Conservation (phyloP, 1,284 basidiomycete species). For the Ceratobasidium papillatum region DNA sequence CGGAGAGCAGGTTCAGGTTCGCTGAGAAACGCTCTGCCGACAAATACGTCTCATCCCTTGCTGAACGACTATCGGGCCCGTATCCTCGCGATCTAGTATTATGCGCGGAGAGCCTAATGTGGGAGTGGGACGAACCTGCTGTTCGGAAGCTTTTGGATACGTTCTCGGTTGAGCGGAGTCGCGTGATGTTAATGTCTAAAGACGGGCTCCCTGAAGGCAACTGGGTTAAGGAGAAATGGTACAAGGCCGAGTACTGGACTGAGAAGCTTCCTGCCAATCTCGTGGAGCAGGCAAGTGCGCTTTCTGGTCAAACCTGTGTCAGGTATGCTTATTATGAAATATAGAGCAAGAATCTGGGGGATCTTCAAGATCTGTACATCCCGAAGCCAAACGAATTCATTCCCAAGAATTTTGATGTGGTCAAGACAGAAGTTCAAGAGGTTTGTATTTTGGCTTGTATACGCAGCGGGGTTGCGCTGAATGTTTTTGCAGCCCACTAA, state of each 20-base stretch:
- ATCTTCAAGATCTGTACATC: conserved; percentile 75
- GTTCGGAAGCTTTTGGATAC: conserved; percentile 70
- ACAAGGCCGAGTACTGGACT: conserved; percentile 84
- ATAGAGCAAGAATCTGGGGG: conserved; percentile 69
- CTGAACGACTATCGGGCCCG: conserved; percentile 81
- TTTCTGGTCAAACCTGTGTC: background rate
- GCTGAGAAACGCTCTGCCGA: conserved; percentile 85
- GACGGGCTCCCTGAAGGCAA: conserved; percentile 50
- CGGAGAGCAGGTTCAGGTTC: conserved; percentile 85
- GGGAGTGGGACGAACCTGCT: conserved; percentile 79
- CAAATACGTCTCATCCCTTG: conserved; percentile 80
- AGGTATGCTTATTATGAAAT: conserved; percentile 29
- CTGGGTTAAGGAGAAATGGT: conserved; percentile 84
- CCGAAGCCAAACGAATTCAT: conserved; percentile 91
- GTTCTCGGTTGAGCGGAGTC: conserved; percentile 69
- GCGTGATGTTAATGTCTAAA: conserved; percentile 82
- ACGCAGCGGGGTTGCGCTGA: background rate
- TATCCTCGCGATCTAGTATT: conserved; percentile 83
- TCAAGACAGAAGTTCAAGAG: conserved; percentile 71
- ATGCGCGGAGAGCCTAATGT: conserved; percentile 75
- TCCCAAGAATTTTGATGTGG: conserved; percentile 84
- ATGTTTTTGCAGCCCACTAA: conserved; percentile 64
- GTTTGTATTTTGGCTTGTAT: conserved; percentile 53
- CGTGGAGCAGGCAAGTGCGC: conserved; percentile 62
- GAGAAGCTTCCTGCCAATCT: conserved; percentile 72